Percentiles rank a stretch among this genome's conserved stretches.
Evolutionary conservation across 164 flowering plant genomes (phyloP).

Genomic region (Buxus sempervirens): DNA sequence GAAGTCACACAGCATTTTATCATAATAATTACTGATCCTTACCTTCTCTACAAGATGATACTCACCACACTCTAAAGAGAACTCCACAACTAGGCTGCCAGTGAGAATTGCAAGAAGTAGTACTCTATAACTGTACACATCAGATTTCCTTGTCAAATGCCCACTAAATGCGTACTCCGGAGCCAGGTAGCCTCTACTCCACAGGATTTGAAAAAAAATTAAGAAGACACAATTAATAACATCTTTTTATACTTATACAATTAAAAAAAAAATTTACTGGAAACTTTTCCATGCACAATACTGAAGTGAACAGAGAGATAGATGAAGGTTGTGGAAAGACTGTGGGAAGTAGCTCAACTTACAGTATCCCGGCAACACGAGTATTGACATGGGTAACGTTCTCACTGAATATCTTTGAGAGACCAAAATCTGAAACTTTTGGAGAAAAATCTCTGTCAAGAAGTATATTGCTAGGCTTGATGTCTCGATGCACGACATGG

Average conservation of each 20-base stretch:
- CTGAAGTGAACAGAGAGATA: no score
- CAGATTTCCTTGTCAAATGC: constrained; percentile 22
- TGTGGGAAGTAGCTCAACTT: neutral
- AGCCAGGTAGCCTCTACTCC: constrained; percentile 25
- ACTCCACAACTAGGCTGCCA: constrained; percentile 19
- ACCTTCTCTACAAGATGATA: constrained; percentile 24
- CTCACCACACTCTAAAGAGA: constrained; percentile 18
- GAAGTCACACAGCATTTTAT: neutral
- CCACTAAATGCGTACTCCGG: constrained; percentile 31
- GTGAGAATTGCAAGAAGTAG: constrained; percentile 24
- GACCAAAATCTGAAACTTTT: no score
- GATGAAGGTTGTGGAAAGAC: neutral
- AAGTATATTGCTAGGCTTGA: no score
- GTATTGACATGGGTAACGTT: no score
- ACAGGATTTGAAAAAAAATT: neutral
- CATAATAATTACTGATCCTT: neutral
- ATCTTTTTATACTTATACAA: no score
- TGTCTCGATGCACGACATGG: no score
- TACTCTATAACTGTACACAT: constrained; percentile 29
- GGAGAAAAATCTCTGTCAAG: no score
- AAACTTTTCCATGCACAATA: no score
- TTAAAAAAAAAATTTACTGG: no score
- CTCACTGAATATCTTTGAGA: no score
- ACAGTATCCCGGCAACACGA: constrained; percentile 21
- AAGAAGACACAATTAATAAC: neutral